Conservation (phyloP, 768 basidiomycete species). For the Lactifluus piperatus region DNA sequence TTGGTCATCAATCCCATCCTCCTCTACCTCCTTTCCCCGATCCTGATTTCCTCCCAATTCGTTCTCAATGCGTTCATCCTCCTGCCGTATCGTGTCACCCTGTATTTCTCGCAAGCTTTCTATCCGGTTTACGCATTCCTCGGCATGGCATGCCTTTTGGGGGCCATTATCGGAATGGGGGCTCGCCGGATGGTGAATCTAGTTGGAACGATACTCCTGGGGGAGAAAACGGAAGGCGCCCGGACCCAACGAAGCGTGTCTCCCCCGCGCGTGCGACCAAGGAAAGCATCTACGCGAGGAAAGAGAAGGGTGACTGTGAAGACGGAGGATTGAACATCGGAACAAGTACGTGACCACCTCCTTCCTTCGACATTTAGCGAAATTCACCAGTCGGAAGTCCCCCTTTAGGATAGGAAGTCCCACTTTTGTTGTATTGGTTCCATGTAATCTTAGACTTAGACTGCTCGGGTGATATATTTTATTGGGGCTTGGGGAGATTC, state of each 20-base stretch:
- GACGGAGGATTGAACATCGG: conserved; percentile 1
- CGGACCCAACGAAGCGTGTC: neutral
- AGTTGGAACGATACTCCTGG: conserved; percentile 11
- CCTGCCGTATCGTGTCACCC: conserved; percentile 6
- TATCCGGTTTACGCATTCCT: conserved; percentile 20
- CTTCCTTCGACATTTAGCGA: neutral
- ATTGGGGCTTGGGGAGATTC: neutral
- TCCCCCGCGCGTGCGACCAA: conserved; percentile 4
- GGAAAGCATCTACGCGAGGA: conserved; percentile 7
- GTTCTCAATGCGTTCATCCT: conserved; percentile 5
- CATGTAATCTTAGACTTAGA: conserved; percentile 2
- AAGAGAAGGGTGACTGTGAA: conserved; percentile 13
- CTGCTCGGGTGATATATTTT: neutral
- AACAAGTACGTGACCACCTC: neutral
- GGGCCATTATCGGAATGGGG: conserved; percentile 9
- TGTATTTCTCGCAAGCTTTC: conserved; percentile 7
- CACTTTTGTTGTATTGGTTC: conserved; percentile 4
- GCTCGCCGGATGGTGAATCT: conserved; percentile 10
- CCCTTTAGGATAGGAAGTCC: neutral
- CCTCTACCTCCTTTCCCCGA: conserved; percentile 7
- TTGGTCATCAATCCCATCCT: neutral
- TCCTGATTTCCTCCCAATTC: conserved; percentile 12
- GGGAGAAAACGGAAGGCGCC: neutral
- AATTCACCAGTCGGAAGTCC: neutral
- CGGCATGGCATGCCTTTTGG: conserved; percentile 14